Conservation (phyloP, 305 asterid genomes). For the Euphrasia arctica region DNA sequence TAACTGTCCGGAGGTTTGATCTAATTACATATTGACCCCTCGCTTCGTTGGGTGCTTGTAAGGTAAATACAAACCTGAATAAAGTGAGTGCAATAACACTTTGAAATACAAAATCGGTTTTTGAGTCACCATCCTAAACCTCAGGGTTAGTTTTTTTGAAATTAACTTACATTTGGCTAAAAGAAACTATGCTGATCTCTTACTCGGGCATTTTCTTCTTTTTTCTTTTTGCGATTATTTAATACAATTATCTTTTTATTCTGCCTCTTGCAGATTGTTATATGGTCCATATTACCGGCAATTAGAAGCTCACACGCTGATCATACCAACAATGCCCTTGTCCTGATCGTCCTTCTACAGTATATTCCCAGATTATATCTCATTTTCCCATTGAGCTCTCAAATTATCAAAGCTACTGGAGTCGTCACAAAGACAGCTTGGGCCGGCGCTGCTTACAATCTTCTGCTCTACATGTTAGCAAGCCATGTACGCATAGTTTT, state of each 20-base stretch:
- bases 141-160: too few species aligned
- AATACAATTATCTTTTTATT: conserved; percentile 26
- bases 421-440: conserved; percentile 77
- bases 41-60: neutral
- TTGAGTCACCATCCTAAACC: too few species aligned
- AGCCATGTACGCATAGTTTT: conserved; percentile 57
- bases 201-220: too few species aligned
- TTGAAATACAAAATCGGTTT: too few species aligned
- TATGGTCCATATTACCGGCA: conserved; percentile 79
- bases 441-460: conserved; percentile 83
- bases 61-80: neutral
- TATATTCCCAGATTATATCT: conserved; percentile 64
- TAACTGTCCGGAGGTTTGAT: too few species aligned
- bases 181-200: too few species aligned
- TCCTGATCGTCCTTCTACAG: conserved; percentile 55
- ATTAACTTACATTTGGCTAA: too few species aligned
- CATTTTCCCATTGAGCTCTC: conserved; percentile 70
- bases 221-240: neutral
- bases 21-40: too few species aligned
- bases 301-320: conserved; percentile 74
- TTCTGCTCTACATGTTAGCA: conserved; percentile 75
- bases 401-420: conserved; percentile 73
- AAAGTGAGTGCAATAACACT: neutral
- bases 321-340: conserved; percentile 69
- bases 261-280: conserved; percentile 54